Evolutionary conservation across 2,329 filamentous ascomycete species (phyloP).

Genomic region (Exophiala oligosperma): DNA sequence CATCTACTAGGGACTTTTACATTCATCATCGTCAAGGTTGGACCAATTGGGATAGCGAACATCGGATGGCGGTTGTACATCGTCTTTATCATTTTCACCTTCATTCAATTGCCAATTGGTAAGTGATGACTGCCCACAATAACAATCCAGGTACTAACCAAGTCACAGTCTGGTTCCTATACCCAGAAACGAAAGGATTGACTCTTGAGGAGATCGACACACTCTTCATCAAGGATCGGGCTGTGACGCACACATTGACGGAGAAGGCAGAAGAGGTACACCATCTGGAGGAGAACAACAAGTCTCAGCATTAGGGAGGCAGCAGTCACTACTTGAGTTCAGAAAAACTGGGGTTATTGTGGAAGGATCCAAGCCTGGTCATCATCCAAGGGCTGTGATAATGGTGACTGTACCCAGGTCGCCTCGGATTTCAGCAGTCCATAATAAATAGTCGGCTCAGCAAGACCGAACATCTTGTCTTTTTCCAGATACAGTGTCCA

Average conservation of each 20-base stretch:
- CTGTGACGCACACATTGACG: conserved; percentile 1
- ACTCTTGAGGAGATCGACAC: conserved; percentile 30
- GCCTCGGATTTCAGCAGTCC: too few relatives aligned
- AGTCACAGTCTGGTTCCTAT: conserved; percentile 63
- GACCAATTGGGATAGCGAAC: conserved; percentile 39
- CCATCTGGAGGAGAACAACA: conserved; percentile 10
- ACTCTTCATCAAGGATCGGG: conserved; percentile 19
- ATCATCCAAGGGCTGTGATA: too few relatives aligned
- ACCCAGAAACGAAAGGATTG: conserved; percentile 70
- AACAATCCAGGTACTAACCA: background rate
- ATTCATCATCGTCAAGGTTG: conserved; percentile 64
- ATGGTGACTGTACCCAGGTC: too few relatives aligned
- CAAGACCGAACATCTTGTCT: too few relatives aligned
- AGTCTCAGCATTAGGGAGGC: background rate
- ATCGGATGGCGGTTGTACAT: conserved; percentile 64
- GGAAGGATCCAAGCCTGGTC: too few relatives aligned
- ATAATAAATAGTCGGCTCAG: too few relatives aligned
- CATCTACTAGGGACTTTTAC: conserved; percentile 75
- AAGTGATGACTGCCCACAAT: conserved; percentile 25
- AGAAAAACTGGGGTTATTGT: background rate
- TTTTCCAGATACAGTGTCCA: too few relatives aligned
- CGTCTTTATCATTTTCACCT: conserved; percentile 39
- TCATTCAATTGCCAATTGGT: conserved; percentile 44
- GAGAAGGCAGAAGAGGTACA: conserved; percentile 12
- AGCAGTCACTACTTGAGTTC: background rate